Base-by-base conservation (phyloP, 768 basidiomycete genomes). In the Saitozyma sp. region DNA sequence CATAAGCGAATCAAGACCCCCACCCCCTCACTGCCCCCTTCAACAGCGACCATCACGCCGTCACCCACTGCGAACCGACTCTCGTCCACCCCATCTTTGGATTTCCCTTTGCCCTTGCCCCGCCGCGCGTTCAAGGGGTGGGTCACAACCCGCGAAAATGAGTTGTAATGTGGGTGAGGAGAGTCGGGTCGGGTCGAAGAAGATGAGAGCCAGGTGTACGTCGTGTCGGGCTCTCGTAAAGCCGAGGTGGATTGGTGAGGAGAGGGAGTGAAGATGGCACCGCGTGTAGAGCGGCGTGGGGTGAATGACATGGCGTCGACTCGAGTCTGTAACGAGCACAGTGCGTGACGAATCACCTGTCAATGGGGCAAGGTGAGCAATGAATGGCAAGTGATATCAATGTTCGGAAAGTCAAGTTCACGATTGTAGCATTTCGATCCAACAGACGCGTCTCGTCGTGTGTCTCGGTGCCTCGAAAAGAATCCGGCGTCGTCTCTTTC, bases 31-130 rank as follows among this genome's bases (percentile, higher is more conserved):
- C 61, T 56, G 16, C 67, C 69, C 3, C 78, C 78, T 49, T 71
- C 69, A 9, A 74, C 64, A 54, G 54, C 50, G 7, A 79, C 73
- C 42, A 71, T 13, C 17, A 77, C 76, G 1, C 76, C 78, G 59
- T 79, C 78, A 5, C 78, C 78, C 3, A 79, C 57, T 1, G 63
- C 61, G 54, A 79, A 79, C 50, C 66, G 41, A 45, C 55, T 62
- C 40, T 68, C 70, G 16, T 72, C 70, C 20, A 69, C 73, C 8
- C 49, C 65, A 40, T 51, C 55, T 49, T 59, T 62, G 46, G 46
- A 40, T 53, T 73, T 73, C 10, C 49, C 50, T 42, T 69, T 68
- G 8, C 65, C 70, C 50, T 72, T 68, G 20, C 62, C 19, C 48
- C 59, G 46, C 39, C 48, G 37, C 4, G 54, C 54, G 17, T 43